Conservation (phyloP, 345 rosid species). For the rapeseed (Brassica napus) region DNA sequence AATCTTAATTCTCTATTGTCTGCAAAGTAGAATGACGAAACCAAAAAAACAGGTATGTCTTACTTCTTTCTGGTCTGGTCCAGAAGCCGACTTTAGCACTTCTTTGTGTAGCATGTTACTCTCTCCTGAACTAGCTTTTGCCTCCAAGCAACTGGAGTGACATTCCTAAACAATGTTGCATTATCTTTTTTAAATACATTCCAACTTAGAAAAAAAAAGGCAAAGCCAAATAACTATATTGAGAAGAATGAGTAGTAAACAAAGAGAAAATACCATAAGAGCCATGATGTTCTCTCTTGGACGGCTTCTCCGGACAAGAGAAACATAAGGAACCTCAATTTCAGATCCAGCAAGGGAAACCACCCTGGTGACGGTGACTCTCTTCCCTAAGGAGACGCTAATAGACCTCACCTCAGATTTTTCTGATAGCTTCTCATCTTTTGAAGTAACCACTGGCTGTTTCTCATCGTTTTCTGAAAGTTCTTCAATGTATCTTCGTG, state of each 20-base stretch:
- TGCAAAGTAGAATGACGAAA: constrained; percentile 7
- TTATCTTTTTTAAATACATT: neutral
- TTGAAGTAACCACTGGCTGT: constrained; percentile 41
- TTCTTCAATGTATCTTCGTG: constrained; percentile 91
- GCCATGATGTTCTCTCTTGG: neutral
- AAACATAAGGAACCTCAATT: neutral
- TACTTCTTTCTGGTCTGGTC: constrained; percentile 52
- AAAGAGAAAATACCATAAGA: neutral
- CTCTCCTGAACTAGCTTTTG: constrained; percentile 44
- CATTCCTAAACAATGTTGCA: constrained; percentile 36
- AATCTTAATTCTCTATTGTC: neutral
- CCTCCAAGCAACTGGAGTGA: constrained; percentile 51
- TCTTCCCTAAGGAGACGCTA: neutral
- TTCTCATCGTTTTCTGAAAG: constrained; percentile 72
- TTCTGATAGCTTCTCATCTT: neutral
- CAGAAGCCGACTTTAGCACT: constrained; percentile 42
- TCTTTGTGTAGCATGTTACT: constrained; percentile 44
- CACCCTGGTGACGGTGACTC: neutral
- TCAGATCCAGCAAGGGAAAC: neutral
- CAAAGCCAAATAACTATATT: neutral
- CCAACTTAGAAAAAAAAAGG: neutral
- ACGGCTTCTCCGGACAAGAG: neutral
- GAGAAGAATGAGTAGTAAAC: neutral
- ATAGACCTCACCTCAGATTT: neutral
- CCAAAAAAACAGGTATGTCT: neutral